phyloP scores from a whole-genome alignment of 2,329 filamentous ascomycete genomes.

The Scedosporium aurantiacum region DNA sequence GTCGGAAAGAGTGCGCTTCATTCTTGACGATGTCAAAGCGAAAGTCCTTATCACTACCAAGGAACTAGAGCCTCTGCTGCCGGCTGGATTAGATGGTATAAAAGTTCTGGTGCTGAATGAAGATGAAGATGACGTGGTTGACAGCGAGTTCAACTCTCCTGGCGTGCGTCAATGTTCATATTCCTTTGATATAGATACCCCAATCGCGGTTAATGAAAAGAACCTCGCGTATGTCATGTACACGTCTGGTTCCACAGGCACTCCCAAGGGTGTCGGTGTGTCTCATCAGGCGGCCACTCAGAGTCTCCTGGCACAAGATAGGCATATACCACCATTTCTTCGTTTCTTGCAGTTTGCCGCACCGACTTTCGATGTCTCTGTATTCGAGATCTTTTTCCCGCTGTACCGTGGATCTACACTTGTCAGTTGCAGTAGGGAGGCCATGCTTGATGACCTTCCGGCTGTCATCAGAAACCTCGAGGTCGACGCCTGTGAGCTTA shows the following conservation, averaged over 20 bases:
- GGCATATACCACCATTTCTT: slow-evolving; percentile 62
- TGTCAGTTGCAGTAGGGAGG: slow-evolving; percentile 55
- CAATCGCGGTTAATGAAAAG: background rate
- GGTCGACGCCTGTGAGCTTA: slow-evolving; percentile 79
- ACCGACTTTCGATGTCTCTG: slow-evolving; percentile 86
- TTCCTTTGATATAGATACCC: slow-evolving; percentile 1
- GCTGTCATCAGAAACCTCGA: slow-evolving; percentile 50
- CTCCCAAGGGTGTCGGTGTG: slow-evolving; percentile 76
- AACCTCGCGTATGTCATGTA: slow-evolving; percentile 80
- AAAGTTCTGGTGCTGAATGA: slow-evolving; percentile 26
- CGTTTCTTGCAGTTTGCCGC: slow-evolving; percentile 87
- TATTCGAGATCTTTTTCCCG: slow-evolving; percentile 92
- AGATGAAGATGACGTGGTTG: slow-evolving; percentile 6
- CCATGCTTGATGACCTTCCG: slow-evolving; percentile 67
- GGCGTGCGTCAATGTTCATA: background rate
- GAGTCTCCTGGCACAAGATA: slow-evolving; percentile 70
- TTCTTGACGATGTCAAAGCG: slow-evolving; percentile 66
- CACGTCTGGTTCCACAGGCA: slow-evolving; percentile 81
- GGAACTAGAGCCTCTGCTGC: slow-evolving; percentile 24
- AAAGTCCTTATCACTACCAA: slow-evolving; percentile 54
- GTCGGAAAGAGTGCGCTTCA: slow-evolving; percentile 65
- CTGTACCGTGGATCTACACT: slow-evolving; percentile 63
- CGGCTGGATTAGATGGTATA: slow-evolving; percentile 12
- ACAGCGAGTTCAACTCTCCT: background rate
- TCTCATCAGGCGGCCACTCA: slow-evolving; percentile 74